Evolutionary conservation across 768 basidiomycete genomes (phyloP), one percentile per base, ranked within the genome.

Genomic region (Boletus rubescentipes): DNA sequence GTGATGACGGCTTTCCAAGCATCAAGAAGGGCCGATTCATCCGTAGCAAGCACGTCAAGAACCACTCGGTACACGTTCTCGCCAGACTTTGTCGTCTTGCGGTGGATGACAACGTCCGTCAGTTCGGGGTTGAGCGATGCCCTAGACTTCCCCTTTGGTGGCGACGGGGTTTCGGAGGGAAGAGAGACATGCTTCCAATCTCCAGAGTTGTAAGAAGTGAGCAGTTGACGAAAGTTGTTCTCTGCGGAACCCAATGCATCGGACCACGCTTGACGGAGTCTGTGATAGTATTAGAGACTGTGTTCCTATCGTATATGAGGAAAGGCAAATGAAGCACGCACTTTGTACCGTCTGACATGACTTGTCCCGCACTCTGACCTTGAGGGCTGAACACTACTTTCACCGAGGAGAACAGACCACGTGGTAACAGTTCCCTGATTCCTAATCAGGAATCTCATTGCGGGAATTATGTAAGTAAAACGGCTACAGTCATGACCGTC

Each of bases 221-320:
- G 78, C 10, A 94, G 78, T 53, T 86, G 83, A 55, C 87, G 80
- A 73, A 94, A 93, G 64, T 85, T 83, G 43, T 80, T 71, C 62
- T 93, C 87, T 47, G 93, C 91, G 55, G 81, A 78, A 61, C 77
- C 80, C 53, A 96, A 77, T 15, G 93, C 85, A 54, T 79, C 73
- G 58, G 85, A 83, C 92, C 93, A 95, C 38, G 89, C 84, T 70
- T 91, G 84, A 62, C 86, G 86, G 59, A 94, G 78, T 59, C 93
- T 93, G 56, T 31, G 29, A n/a, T 0, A n/a, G 14, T 14, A 37
- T 37, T 34, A 10, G 36, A 32, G 31, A 42, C 12, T 4, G 8
- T 37, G 39, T 41, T 32, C 8, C 9, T 0, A 46, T 14, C 43
- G 21, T 29, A 23, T 20, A 32, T 29, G 43, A 50, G 15, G 45